phyloP scores from a whole-genome alignment of 2,329 filamentous ascomycete species.

The Colletotrichum endophyticum region DNA sequence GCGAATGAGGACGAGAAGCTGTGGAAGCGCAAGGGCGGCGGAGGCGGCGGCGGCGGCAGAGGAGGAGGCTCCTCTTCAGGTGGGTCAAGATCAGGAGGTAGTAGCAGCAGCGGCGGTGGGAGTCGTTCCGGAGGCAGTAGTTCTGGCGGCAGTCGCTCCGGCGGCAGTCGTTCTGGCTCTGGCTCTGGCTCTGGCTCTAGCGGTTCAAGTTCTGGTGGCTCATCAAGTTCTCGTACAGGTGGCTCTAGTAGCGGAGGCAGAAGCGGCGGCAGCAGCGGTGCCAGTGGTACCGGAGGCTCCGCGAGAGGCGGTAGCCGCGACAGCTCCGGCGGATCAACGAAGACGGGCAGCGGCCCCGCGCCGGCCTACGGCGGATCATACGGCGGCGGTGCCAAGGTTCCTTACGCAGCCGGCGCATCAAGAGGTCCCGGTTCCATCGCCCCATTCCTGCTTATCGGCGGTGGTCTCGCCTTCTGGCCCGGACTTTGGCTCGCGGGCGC shows the following conservation, averaged over 20 bases:
- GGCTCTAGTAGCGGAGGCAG: conserved; percentile 8
- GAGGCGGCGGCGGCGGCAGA: conserved; percentile 51
- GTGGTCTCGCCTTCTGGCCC: conserved; percentile 63
- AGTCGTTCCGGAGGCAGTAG: conserved; percentile 21
- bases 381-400: conserved; percentile 65
- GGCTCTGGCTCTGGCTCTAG: not conserved
- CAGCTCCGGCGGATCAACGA: conserved; percentile 57
- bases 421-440: conserved; percentile 33
- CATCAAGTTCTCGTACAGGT: conserved; percentile 22
- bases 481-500: conserved; percentile 61
- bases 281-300: conserved; percentile 11
- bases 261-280: not conserved
- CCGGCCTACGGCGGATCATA: conserved; percentile 70
- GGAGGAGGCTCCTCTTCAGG: conserved; percentile 19
- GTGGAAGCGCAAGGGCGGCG: conserved; percentile 67
- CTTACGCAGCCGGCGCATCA: conserved; percentile 61
- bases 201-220: conserved; percentile 13
- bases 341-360: conserved; percentile 60
- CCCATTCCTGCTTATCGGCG: conserved; percentile 55
- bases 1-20: conserved; percentile 44
- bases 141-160: not conserved
- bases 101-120: conserved; percentile 27
- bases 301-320: conserved; percentile 9
- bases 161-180: not conserved
- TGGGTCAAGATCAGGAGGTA: conserved; percentile 22